Evolutionary conservation across 495 filamentous ascomycete species (phyloP), one percentile per base, ranked within the genome.

Genomic region (Aspergillus sparsus): DNA sequence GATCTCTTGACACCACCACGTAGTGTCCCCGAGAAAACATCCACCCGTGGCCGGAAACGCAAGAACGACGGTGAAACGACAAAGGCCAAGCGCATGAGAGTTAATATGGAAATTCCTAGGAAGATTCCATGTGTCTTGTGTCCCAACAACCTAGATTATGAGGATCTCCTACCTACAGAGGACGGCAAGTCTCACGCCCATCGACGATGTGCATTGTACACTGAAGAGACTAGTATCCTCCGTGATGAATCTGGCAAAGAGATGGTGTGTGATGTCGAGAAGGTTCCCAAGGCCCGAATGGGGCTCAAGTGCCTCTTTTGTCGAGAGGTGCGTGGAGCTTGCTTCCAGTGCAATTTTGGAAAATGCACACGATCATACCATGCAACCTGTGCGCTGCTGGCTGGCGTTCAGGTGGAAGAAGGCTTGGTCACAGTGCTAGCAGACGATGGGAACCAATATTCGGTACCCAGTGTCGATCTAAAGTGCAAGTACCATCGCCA

Each of bases 281-380:
- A 82, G 56, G 92, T 98, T 68, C 84, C 90, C 64, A 96, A 94
- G 73, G 92, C 87, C 58, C 88, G 94, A 10, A 73, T 94, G 65
- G 92, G 94, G 8, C 85, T 98, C 57, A 96, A 93, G 70, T 99
- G 94, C 74, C 85, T 93, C 51, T 96, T 91, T 73, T 99, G 94
- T 69, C 90, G 92, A 37, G 93, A 91, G 49, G 94, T 92, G 69
- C 91, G 88, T 60, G 94, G 94, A 32, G 89, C 92, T 13, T 96
- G 93, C 74, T 96, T 99, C 78, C 94, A 99, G 72, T 99, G 94
- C 77, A 94, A 91, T 7, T 87, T 88, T 58, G 94, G 92, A 79
- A 98, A 97, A 72, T 99, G 94, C 71, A 89, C 89, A 27, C 81
- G 93, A 60, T 87, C 95, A 3, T 99, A 96, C 71, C 94, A 99